Base-by-base conservation (phyloP, 2,329 filamentous ascomycete species). In the Neodidymelliopsis sp. region DNA sequence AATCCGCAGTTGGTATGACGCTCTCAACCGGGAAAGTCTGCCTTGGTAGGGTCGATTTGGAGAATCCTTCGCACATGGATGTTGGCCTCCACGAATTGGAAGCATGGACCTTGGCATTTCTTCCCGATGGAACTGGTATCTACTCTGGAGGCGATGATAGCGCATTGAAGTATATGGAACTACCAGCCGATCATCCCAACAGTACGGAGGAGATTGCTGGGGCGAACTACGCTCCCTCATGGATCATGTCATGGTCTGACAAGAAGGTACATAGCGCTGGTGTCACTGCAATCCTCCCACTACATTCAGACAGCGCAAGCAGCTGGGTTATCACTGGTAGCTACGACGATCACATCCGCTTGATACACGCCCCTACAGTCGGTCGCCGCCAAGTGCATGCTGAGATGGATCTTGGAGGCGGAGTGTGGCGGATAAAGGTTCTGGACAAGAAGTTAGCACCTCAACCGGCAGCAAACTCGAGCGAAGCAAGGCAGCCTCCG, bases 391-490 rank as follows among this genome's bases (percentile, higher is more conserved):
- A 77, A 23, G 73, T 87, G 2, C 79, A 91, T 4, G 80, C 84
- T 0, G 85, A 91, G 51, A 61, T 80, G 40, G 79, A 88, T 40
- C 79, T 97, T 0, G 84, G 79, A 2, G 91, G 89, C 18, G 92
- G 92, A 1, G 93, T 97, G 2, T 99, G 94, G 91, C 81, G 93
- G 47, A 69, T 97, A 44, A 89, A 89, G 66, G 61, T 88, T 28
- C 73, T 91, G 8, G 50, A 65, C 25, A 50, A 56, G 29, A 57
- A 59, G 16, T 49, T 53, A 4, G 39, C 50, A 12, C 18, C 54
- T 20, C 38, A 52, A 28, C 47, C 47, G 8, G 56, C 48, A 12
- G 49, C 52, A 11, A 49, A 54, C 13, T 54, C 59, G 24, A 57
- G 54, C 49, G 54, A 53, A 27, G 56, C 57, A 3, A 53, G 51